Base-by-base conservation (phyloP, 495 filamentous ascomycete species). In the Alectoria sarmentosa region DNA sequence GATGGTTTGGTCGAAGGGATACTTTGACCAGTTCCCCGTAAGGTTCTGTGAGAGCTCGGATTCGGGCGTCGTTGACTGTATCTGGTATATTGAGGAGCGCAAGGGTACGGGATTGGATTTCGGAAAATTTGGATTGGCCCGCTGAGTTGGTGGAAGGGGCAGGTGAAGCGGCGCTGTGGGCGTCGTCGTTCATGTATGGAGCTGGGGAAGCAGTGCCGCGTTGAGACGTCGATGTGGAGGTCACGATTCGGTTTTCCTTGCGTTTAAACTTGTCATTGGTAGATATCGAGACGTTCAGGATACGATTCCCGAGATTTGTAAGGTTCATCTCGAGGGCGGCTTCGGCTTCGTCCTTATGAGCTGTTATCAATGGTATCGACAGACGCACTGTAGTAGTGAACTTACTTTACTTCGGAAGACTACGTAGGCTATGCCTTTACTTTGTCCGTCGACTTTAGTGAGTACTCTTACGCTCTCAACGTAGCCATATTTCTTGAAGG, bases 381-480 rank as follows among this genome's bases (percentile, higher is more conserved):
- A n/a, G 13, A 34, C 34, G 3, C 52, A 34, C 2, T 54, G 13
- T 8, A 17, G 30, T 9, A 6, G 21, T 11, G 52, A 34, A 23
- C 73, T n/a, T 76, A 76, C 87, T 78, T 90, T 90, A 28, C 79
- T 84, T 58, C 84, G 79, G 70, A 92, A 96, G 13, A 86, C 80
- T 41, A 98, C 77, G 69, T 90, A 96, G 14, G 82, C 90, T 54
- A 83, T 86, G 4, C 94, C 94, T 62, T 85, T 86, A 67, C 82
- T 84, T 23, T 80, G 78, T 21, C 88, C 88, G 39, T 80, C 82
- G 55, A 86, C 77, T 54, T 86, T 87, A 14, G 76, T 82, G 2
- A 85, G 83, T 26, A 96, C 77, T 21, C 86, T 82, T 23, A 90
- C 80, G 32, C 79, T 80, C 65, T 89, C 84, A 48, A 98, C 82